Evolutionary conservation across 495 filamentous ascomycete species (phyloP), one percentile per base, ranked within the genome.

Genomic region (Zalerion maritima): DNA sequence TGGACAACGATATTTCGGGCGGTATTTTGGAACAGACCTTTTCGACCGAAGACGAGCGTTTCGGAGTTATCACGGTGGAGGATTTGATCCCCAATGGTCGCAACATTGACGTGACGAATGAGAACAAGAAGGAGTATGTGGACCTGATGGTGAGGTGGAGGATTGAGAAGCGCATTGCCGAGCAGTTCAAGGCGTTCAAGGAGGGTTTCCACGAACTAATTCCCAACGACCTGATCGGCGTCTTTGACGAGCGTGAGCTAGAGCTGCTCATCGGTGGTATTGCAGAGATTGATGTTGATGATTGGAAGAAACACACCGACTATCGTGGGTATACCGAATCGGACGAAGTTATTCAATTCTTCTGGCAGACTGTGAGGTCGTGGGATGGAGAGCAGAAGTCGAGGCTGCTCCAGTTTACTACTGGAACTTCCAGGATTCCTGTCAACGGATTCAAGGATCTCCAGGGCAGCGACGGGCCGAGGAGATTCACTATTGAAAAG

Each of bases 231-330:
- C 69, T 99, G 17, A 85, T 99, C 52, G 94, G 93, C 42, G 89
- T 99, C 25, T 99, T 99, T 46, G 89, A 99, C 46, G 89, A 96
- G 63, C 79, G 89, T 32, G 89, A 99, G 52, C 62, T 99, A 27
- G 89, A 99, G 55, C 58, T 99, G 42, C 63, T 99, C 39, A 96
- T 99, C 49, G 89, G 89, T 38, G 89, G 89, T 66, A 99, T 99
- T 47, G 91, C 89, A 24, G 89, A 99, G 52, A 99, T 99, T 42
- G 89, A 99, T 46, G 91, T 99, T 12, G 89, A 96, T 27, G 89
- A 99, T 54, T 99, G 89, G 89, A 99, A 99, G 76, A 99, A 99
- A 61, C 89, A 99, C 59, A 99, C 89, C n/a, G 89, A 99, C 49
- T 99, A 99, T 58, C 75, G 89, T 36, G 89, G 89, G n/a, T 99